Conservation (phyloP, 2,329 filamentous ascomycete genomes). For the Hypoxylon sp. region DNA sequence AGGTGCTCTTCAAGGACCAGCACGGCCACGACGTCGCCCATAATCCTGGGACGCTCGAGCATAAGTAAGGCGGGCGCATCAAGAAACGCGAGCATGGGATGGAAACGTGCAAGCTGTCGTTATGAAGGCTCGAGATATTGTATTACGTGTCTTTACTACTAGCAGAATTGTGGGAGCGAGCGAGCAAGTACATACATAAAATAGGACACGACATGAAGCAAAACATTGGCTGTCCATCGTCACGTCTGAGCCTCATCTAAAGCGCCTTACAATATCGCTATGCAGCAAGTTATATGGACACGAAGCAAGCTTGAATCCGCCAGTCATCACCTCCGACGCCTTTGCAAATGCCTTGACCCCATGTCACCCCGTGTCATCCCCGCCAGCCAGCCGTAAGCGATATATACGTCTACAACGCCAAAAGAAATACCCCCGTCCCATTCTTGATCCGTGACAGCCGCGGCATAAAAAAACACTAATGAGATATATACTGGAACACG, state of each 20-base stretch:
- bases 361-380: neutral
- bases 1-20: constrained; percentile 51
- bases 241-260: neutral
- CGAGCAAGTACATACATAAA: no score
- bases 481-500: constrained; percentile 98
- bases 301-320: neutral
- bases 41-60: constrained; percentile 48
- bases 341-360: neutral
- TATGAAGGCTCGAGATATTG: no score
- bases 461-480: constrained; percentile 58
- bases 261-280: neutral
- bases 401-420: neutral
- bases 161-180: neutral
- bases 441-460: neutral
- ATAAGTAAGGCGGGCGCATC: constrained; percentile 30
- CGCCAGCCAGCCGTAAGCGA: neutral
- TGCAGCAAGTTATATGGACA: neutral
- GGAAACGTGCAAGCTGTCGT: neutral
- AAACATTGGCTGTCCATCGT: neutral
- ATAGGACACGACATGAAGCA: neutral
- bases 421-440: constrained; percentile 1
- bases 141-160: neutral
- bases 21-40: constrained; percentile 51
- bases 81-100: neutral
- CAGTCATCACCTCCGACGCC: neutral